phyloP scores from a whole-genome alignment of 108 stramenopile species.

The Nitzschia putrida region DNA sequence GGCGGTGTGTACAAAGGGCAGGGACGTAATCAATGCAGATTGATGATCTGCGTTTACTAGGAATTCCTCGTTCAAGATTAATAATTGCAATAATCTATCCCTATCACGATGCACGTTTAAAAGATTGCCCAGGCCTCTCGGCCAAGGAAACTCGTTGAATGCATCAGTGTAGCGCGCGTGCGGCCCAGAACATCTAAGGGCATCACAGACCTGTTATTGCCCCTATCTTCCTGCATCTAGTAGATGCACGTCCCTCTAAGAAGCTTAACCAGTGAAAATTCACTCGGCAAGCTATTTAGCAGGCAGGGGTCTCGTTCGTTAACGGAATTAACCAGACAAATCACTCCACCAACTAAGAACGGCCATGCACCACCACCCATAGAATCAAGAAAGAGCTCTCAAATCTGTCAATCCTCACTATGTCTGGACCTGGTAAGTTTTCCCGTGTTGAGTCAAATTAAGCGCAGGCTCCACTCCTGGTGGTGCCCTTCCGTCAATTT shows the following conservation, averaged over 20 bases:
- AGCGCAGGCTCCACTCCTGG: slow-evolving; percentile 79
- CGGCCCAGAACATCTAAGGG: no score
- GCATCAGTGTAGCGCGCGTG: no score
- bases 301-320: no score
- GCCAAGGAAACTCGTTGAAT: no score
- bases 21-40: no score
- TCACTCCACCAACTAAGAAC: slow-evolving; percentile 90
- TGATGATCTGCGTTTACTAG: slow-evolving; percentile 99
- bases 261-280: no score
- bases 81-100: slow-evolving; percentile 99
- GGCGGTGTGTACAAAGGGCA: no score
- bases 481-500: slow-evolving; percentile 85
- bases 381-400: slow-evolving; percentile 88
- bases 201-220: no score
- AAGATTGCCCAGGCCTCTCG: slow-evolving; percentile 98
- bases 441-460: slow-evolving; percentile 87
- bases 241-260: no score
- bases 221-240: no score
- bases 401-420: slow-evolving; percentile 87
- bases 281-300: no score
- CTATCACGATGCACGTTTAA: slow-evolving; percentile 97
- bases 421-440: slow-evolving; percentile 82
- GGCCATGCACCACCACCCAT: slow-evolving; percentile 82
- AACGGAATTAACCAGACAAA: slow-evolving; percentile 99
- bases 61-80: slow-evolving; percentile 99